Evolutionary conservation across 2,329 filamentous ascomycete species (phyloP), one percentile per base, ranked within the genome.

Genomic region (Hypoxylon sp.): DNA sequence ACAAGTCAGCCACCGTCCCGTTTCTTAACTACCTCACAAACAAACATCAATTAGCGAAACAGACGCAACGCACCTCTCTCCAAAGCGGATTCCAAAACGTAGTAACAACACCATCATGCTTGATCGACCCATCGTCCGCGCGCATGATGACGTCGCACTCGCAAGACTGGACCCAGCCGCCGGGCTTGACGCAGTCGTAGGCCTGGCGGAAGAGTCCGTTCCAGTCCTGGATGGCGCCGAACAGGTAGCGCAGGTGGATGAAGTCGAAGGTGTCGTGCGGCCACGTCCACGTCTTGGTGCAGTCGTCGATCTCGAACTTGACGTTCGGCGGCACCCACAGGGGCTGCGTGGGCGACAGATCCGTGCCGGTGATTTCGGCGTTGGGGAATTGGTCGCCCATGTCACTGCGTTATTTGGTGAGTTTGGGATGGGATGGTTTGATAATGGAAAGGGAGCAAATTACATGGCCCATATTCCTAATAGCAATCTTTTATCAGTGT

Each of bases 291-390:
- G 68, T 66, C 23, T 66, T 74, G 61, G 81, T 80, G 29, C 80
- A 78, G 60, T 87, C 82, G 64, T 86, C 83, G 32, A 87, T 77
- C 55, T 84, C 75, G 57, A 87, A 87, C 57, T 80, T 78, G 29
- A 85, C 79, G 60, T 87, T 87, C 32, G 76, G 74, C 3, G 83
- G 82, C 3, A 84, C 77, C 66, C 72, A 80, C 11, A 71, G 71
- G 3, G 81, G 81, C 51, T 84, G 82, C 8, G 83, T 81, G 0
- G 82, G 80, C 8, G 78, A 82, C 1, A 84, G 70, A 57, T 85
- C 81, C 4, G 79, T 78, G 7, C 81, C 82, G 23, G 75, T 74
- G 3, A 69, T 80, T 69, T 66, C 72, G 26, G 68, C 74, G 42
- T 73, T 66, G 15, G 78, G 77, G 43, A 78, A 73, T 2, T 45